phyloP scores from a whole-genome alignment of 1,284 basidiomycete species.

The Rhodotorula sp. region DNA sequence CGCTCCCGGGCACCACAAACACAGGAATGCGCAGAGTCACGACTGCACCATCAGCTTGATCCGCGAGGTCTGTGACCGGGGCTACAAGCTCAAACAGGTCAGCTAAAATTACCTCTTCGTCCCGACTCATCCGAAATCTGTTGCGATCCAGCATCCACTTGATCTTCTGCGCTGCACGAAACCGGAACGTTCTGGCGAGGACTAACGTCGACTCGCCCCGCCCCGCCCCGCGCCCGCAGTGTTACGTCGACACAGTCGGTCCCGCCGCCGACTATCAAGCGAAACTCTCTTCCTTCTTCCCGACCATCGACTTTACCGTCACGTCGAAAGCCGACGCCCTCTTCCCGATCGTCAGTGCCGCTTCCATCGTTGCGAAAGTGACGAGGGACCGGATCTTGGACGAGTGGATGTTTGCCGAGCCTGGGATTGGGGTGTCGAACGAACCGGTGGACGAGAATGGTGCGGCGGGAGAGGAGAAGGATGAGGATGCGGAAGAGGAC shows the following conservation, averaged over 20 bases:
- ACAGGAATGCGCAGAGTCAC: constrained; percentile 78
- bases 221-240: constrained; percentile 53
- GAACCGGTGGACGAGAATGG: not conserved
- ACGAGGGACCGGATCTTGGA: constrained; percentile 89
- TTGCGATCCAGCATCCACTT: too few species aligned
- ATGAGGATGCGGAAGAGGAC: constrained; percentile 5
- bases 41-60: constrained; percentile 88
- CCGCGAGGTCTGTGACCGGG: constrained; percentile 71
- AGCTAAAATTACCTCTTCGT: constrained; percentile 19
- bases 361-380: constrained; percentile 93
- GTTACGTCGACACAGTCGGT: constrained; percentile 94
- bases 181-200: not conserved
- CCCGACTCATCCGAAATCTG: too few species aligned
- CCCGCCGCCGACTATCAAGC: constrained; percentile 79
- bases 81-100: constrained; percentile 79
- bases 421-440: constrained; percentile 22
- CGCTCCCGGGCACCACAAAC: not conserved
- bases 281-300: constrained; percentile 73
- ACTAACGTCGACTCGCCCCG: not conserved
- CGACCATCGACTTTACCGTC: constrained; percentile 81
- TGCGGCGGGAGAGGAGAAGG: constrained; percentile 8
- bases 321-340: constrained; percentile 89
- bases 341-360: constrained; percentile 95
- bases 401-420: constrained; percentile 64
- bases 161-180: too few species aligned